Base-by-base conservation (phyloP, 2,329 filamentous ascomycete genomes). In the Pseudonectria foliicola region DNA sequence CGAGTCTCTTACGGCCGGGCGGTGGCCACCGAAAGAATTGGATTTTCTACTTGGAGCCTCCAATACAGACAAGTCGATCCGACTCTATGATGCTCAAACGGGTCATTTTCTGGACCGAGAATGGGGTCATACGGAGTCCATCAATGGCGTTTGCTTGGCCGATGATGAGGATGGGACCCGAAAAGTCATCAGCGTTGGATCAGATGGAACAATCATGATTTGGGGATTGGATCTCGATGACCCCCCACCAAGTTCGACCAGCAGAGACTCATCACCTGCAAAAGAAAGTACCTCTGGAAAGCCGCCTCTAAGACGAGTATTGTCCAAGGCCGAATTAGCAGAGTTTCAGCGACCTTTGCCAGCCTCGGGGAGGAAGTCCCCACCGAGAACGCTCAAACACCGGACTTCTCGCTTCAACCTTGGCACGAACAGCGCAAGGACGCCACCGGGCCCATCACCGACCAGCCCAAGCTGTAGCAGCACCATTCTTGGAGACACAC, bases 71-170 rank as follows among this genome's bases (percentile, higher is more conserved):
- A 98, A 96, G 57, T 96, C 92, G 1, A 82, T 98, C 37, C 74
- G 92, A 25, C 67, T 98, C 12, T 98, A 98, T 52, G 85, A 95
- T 47, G 70, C 77, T 21, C 80, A 82, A 42, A 80, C 77, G 27
- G 89, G 90, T 7, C 64, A 68, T 2, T 81, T 98, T 38, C 64
- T 96, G 18, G 84, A 88, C 33, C 79, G 87, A 27, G 92, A 96
- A 62, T 95, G 88, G 77, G 92, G 92, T 1, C 92, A 98, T 49
- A 95, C 89, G 0, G 89, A 95, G 55, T 84, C 89, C 7, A 87
- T 98, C 44, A 94, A 85, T 33, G 89, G 89, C 40, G 78, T 93
- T 13, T 75, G 83, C 4, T 63, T 95, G 13, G 58, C 90, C 10
- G 75, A 83, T 35, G 68, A 69, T 7, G 67, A 71, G 1, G 72